Evolutionary conservation across 2,329 filamentous ascomycete species (phyloP).

Genomic region (Alternaria triticina): DNA sequence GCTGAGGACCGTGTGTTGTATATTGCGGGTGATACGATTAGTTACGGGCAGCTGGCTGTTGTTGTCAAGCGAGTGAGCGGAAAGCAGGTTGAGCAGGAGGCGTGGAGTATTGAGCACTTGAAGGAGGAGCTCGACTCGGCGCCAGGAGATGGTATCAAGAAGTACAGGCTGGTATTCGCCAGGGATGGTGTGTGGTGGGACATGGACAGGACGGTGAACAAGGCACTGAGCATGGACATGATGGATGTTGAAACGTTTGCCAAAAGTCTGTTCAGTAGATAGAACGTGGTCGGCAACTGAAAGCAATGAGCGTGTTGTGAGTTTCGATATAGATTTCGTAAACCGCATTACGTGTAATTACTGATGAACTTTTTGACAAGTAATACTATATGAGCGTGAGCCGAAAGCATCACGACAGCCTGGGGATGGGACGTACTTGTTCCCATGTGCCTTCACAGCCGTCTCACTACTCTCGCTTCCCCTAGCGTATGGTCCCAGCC

Average conservation of each 20-base stretch:
- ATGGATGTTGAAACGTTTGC: conserved; percentile 53
- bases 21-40: conserved; percentile 67
- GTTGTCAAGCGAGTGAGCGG: conserved; percentile 57
- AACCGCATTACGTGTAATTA: neutral
- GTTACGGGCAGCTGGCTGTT: conserved; percentile 62
- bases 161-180: conserved; percentile 68
- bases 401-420: neutral
- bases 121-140: conserved; percentile 55
- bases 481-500: neutral
- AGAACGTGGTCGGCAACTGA: neutral
- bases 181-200: conserved; percentile 67
- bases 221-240: conserved; percentile 55
- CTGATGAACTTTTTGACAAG: neutral
- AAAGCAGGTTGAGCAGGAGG: conserved; percentile 55
- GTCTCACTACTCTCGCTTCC: neutral
- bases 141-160: conserved; percentile 59
- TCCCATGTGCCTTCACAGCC: neutral
- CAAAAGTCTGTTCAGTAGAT: neutral
- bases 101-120: conserved; percentile 58
- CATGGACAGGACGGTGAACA: conserved; percentile 60
- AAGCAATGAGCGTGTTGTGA: neutral
- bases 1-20: conserved; percentile 58
- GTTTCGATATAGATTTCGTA: neutral
- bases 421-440: neutral
- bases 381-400: conserved; percentile 21